Evolutionary conservation across 23 red algal species (phyloP), one percentile per base, ranked within the genome.

Genomic region (Gracilaria gracilis): DNA sequence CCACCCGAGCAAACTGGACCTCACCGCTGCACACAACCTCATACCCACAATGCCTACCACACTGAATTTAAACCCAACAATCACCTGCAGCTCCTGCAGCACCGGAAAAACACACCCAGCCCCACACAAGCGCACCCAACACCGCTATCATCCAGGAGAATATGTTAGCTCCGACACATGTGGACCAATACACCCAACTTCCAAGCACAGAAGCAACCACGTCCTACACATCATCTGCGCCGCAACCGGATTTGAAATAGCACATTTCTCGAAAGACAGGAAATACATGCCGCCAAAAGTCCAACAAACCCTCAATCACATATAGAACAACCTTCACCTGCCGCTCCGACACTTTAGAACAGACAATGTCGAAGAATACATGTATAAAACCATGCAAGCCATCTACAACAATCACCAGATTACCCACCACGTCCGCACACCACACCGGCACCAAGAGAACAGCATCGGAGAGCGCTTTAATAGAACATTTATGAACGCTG

Each of bases 281-380:
- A 77, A 77, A 49, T 9, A 77, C 28, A 77, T 77, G 24, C 47
- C 72, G n/a, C 11, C 11, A 15, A 7, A 24, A 9, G 14, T 79
- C 16, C 13, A 50, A n/a, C 4, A 49, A 19, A 79, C 3, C 5
- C 33, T 79, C 34, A 23, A 37, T 49, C 75, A 47, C 16, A 13
- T 79, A 15, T 4, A 4, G 9, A 50, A 40, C 19, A 4, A 28
- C 34, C 11, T 31, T 35, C 2, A 37, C 19, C 49, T 34, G 19
- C 78, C 51, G 25, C 78, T 55, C 42, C 48, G 15, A 0, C 27
- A 21, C 29, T 47, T 57, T 23, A 48, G 78, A n/a, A 55, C 19
- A 34, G 78, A 82, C 0, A 82, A 82, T 33, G 78, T 21, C 38
- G 61, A 82, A 59, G 78, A 82, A 82, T 55, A 57, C 78, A 82